Base-by-base conservation (phyloP, 139 green algal species). In the Desmodesmus armatus region DNA sequence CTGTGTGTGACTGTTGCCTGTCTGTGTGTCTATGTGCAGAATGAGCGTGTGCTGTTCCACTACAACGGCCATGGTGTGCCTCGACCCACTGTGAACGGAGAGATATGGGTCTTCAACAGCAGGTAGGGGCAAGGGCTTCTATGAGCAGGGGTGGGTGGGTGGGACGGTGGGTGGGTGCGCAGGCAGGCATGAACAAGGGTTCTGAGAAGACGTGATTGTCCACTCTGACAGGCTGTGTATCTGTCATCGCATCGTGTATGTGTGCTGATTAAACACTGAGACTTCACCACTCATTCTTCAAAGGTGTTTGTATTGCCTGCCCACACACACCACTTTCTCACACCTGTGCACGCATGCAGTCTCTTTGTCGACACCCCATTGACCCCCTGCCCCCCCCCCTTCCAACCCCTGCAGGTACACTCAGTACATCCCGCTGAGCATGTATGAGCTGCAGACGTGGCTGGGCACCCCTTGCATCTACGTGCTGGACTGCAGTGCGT, bases 61-160 rank as follows among this genome's bases (percentile, higher is more conserved):
- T 99, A 99, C 93, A 99, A 99, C 89, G 98, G 98, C 21, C 98
- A 99, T 85, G 97, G 98, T 49, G 98, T 99, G 78, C 98, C 98
- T 35, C 93, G 94, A 40, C 98, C 98, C 7, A 99, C 98, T 9
- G 90, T 88, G 5, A 99, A 99, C 85, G 98, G 98, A 21, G 98
- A 99, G 89, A 87, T 98, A 67, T 99, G 96, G 96, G 93, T 99
- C 19, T 99, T 99, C 93, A 99, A 99, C 91, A 96, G 72, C 58
- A 92, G 90, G 63, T 87, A 80, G 53, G 80, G 67, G 35, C 78
- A 55, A 13, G 47, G 7, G 47, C 13, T 47, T 31, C 77, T 44
- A 13, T 67, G 35, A 21, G 7, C 62, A 15, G 11, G 35, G 37
- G 67, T 5, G 70, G 13, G 70, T 40, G 70, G 49, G 80, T 67